These are phyloP conservation scores for Penicillium sp. DNA, from an alignment of 2,329 filamentous ascomycete genomes.

Conservation along the genomic window DNA sequence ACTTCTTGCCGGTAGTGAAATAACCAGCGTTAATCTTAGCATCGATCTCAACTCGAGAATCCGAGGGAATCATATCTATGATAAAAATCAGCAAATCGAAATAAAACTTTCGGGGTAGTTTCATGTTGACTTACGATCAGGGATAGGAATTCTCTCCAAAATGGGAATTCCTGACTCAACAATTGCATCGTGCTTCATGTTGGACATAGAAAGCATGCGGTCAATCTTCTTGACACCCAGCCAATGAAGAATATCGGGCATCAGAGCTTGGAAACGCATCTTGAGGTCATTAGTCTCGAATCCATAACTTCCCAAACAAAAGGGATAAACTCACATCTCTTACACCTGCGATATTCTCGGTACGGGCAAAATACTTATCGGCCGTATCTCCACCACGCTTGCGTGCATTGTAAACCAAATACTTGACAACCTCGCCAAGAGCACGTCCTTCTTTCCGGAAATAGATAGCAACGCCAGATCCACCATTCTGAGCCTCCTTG, in stretches of 20 bases:
- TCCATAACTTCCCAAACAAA: not conserved
- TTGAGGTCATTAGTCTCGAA: not conserved
- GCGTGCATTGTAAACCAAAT: conserved; percentile 64
- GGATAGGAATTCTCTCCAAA: conserved; percentile 84
- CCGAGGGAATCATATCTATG: conserved; percentile 80
- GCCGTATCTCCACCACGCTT: conserved; percentile 43
- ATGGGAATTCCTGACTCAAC: conserved; percentile 66
- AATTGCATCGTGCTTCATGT: conserved; percentile 60
- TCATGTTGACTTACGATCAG: conserved; percentile 52
- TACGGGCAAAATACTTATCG: conserved; percentile 80
- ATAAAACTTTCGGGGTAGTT: not conserved
- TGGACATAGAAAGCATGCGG: conserved; percentile 97
- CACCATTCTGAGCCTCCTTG: conserved; percentile 91
- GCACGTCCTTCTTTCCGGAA: conserved; percentile 97
- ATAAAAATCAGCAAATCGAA: not conserved
- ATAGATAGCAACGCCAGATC: conserved; percentile 94
- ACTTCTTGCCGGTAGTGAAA: conserved; percentile 84
- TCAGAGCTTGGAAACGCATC: conserved; percentile 97
- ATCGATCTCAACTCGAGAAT: conserved; percentile 97
- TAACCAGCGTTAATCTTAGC: conserved; percentile 93
- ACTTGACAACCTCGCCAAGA: conserved; percentile 91
- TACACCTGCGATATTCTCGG: conserved; percentile 97
- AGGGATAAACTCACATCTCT: conserved; percentile 58
- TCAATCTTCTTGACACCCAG: conserved; percentile 98
- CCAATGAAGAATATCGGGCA: conserved; percentile 98